Evolutionary conservation across 1,284 basidiomycete species (phyloP), one percentile per base, ranked within the genome.

Genomic region (Microbotryum scabiosae): DNA sequence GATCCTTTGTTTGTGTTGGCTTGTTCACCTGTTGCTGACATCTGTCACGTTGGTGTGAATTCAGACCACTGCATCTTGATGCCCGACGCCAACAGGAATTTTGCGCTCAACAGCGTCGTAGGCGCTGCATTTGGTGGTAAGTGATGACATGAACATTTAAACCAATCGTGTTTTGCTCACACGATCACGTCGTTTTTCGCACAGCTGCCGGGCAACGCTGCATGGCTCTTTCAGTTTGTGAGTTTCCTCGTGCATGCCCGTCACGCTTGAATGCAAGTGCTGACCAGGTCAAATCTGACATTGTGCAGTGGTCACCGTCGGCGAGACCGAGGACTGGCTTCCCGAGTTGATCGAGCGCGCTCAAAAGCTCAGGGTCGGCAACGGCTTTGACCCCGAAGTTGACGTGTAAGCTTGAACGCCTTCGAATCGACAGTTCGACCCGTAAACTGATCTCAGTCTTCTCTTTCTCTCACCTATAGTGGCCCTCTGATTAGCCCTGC

Each of bases 41-140:
- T 32, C 12, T 4, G 41, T 54, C 25, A 45, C 21, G 0, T 7
- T 45, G n/a, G 12, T 16, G 16, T 4, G 1, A 2, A 2, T 0
- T 7, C 58, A 72, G 72, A 97, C 74, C 93, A 97, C 75, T 89
- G 85, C 54, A 84, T 97, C 54, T 76, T 97, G 68, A 92, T 97
- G 88, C 90, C 92, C 30, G 94, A 97, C 75, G 93, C 93, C 32
- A 97, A 97, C 79, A 90, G 87, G 76, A 94, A 97, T 73, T 81
- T 90, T 54, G 86, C 93, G 18, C 78, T 98, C 62, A 97, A 97
- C 77, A 90, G 91, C 7, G 85, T 97, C 61, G 80, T 92, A 51
- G 94, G 94, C 51, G 93, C 94, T 46, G 93, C 93, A 2, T 97
- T 97, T 71, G 94, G 94, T 63, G 85, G 86, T 87, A 71, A 62